A percentile compares a stretch with the other conserved stretches of the same genome.
Conservation (phyloP, 805 yeast genomes). For the Aciculoconidium aculeatum region DNA sequence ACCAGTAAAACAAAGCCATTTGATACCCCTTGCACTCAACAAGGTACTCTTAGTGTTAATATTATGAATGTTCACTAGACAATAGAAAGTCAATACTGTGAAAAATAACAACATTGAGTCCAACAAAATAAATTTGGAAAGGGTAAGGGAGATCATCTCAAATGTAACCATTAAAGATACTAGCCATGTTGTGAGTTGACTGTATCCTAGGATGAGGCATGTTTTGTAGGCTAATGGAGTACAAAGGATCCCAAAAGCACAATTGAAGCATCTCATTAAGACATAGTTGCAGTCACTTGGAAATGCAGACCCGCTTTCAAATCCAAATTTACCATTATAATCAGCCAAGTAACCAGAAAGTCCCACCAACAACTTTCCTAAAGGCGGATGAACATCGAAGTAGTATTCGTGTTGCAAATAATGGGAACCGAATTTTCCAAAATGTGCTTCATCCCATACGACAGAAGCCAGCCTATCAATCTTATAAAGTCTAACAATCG, state of each 20-base stretch:
- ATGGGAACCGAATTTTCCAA: constrained; percentile 80
- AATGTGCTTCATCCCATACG: constrained; percentile 90
- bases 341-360: constrained; percentile 76
- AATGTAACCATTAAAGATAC: constrained; percentile 58
- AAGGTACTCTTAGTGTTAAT: constrained; percentile 34
- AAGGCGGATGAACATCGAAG: constrained; percentile 84
- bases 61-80: constrained; percentile 42
- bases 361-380: constrained; percentile 78
- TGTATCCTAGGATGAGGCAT: constrained; percentile 27
- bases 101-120: constrained; percentile 75
- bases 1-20: constrained; percentile 61
- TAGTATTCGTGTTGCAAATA: constrained; percentile 75
- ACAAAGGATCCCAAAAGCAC: constrained; percentile 58
- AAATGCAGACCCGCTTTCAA: constrained; percentile 58
- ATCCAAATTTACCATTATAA: constrained; percentile 72
- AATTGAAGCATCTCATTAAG: constrained; percentile 68
- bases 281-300: constrained; percentile 59
- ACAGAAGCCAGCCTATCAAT: constrained; percentile 55
- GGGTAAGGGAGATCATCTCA: constrained; percentile 63
- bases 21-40: constrained; percentile 36
- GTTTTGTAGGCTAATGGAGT: constrained; percentile 60
- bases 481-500: constrained; percentile 48
- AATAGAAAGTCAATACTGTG: constrained; percentile 44
- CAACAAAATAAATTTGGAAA: constrained; percentile 68
- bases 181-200: constrained; percentile 44